Percentiles rank a stretch among this genome's conserved stretches.
These are phyloP conservation scores for Colletotrichum plurivorum DNA, from an alignment of 2,329 filamentous ascomycete species.

Conservation along the genomic window DNA sequence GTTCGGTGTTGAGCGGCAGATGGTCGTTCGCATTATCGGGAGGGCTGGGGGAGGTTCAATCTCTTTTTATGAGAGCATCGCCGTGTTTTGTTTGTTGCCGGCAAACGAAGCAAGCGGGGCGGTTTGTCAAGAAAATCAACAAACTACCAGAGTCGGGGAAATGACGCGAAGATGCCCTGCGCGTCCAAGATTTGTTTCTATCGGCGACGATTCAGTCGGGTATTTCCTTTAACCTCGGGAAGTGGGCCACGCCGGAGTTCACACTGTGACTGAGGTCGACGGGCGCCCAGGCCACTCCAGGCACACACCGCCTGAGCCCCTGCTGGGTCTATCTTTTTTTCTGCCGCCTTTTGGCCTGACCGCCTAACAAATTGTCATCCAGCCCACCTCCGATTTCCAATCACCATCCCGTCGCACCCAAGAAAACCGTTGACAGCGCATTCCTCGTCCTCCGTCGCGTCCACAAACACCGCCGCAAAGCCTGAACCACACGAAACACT, in stretches of 20 bases:
- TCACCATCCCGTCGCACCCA: constrained; percentile 3
- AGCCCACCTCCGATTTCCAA: constrained; percentile 31
- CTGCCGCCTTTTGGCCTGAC: constrained; percentile 31
- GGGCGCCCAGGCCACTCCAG: neutral
- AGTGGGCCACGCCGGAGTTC: constrained; percentile 29
- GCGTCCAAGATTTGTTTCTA: constrained; percentile 19
- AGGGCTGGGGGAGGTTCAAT: neutral
- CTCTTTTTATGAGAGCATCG: constrained; percentile 2
- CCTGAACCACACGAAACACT: too few species aligned
- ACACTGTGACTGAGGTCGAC: neutral
- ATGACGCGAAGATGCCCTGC: constrained; percentile 6
- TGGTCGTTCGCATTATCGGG: constrained; percentile 16
- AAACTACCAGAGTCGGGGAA: neutral
- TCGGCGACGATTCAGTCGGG: neutral
- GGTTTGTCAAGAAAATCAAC: neutral
- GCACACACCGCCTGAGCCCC: constrained; percentile 6
- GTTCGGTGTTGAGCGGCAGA: neutral
- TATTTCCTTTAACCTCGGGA: constrained; percentile 37
- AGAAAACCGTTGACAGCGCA: constrained; percentile 14
- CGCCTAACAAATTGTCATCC: constrained; percentile 40
- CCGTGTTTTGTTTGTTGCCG: neutral
- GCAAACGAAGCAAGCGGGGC: neutral
- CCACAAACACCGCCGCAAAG: neutral
- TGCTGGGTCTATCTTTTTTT: constrained; percentile 19
- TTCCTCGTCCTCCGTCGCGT: constrained; percentile 9